Conservation (phyloP, 129 eudicot species). For the Pseudognaphalium luteoalbum region DNA sequence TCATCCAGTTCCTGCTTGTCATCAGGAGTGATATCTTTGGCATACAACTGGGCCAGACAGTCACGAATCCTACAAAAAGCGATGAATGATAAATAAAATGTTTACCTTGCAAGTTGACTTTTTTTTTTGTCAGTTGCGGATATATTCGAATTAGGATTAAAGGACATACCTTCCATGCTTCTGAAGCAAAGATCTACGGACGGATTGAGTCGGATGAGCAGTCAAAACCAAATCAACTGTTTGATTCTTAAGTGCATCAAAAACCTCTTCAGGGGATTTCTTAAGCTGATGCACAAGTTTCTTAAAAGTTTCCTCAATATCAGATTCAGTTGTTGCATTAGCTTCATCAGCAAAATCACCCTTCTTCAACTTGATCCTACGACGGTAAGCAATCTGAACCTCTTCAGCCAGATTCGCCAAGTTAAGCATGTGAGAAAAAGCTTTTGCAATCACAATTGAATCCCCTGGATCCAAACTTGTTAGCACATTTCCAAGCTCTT, state of each 20-base stretch:
- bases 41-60: constrained; percentile 83
- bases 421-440: constrained; percentile 97
- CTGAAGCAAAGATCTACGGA: constrained; percentile 94
- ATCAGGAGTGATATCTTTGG: constrained; percentile 93
- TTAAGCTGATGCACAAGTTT: constrained; percentile 72
- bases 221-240: constrained; percentile 95
- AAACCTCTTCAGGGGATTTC: constrained; percentile 93
- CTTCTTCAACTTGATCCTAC: constrained; percentile 76
- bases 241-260: constrained; percentile 92
- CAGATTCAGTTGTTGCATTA: constrained; percentile 90
- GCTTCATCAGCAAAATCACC: constrained; percentile 89
- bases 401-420: constrained; percentile 98
- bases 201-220: constrained; percentile 98
- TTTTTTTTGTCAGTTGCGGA: background rate
- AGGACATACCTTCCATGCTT: constrained; percentile 84
- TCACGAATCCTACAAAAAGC: constrained; percentile 59
- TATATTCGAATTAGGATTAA: background rate
- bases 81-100: background rate
- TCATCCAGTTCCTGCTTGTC: constrained; percentile 93
- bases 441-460: constrained; percentile 86
- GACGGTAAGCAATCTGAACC: constrained; percentile 88
- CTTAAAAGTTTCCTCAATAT: constrained; percentile 91
- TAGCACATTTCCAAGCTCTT: constrained; percentile 81
- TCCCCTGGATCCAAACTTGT: constrained; percentile 98
- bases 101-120: constrained; percentile 14